Conservation (phyloP, 495 filamentous ascomycete species). For the Cercophora newfieldiana region DNA sequence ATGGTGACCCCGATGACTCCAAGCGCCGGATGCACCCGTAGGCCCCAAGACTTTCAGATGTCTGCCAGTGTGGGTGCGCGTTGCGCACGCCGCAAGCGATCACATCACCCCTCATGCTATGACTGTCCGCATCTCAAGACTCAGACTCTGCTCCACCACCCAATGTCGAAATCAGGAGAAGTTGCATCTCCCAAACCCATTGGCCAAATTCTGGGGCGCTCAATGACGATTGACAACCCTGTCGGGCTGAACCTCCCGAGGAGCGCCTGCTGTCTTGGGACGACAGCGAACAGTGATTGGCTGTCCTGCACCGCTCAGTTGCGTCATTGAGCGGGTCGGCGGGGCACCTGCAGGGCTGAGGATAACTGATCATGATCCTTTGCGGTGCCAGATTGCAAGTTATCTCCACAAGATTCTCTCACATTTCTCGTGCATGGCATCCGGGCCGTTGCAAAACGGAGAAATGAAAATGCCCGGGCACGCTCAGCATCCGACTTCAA, state of each 20-base stretch:
- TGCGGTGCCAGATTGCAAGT: neutral
- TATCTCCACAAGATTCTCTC: neutral
- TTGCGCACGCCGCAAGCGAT: neutral
- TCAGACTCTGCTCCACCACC: neutral
- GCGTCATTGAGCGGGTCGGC: neutral
- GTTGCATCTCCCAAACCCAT: neutral
- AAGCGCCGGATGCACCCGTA: no score
- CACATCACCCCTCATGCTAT: neutral
- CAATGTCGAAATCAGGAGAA: neutral
- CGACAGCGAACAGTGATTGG: neutral
- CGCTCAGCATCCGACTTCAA: no score
- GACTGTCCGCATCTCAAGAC: no score
- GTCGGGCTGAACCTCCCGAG: neutral
- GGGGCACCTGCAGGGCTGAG: neutral
- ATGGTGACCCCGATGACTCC: neutral
- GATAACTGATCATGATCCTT: no score
- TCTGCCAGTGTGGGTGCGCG: no score
- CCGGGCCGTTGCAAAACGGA: neutral
- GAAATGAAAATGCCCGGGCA: no score
- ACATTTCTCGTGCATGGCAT: neutral
- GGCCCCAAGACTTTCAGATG: no score
- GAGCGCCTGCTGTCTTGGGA: neutral
- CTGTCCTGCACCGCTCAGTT: neutral
- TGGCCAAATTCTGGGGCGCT: neutral
- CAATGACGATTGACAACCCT: neutral